A percentile compares a stretch with the other conserved stretches of the same genome.
Evolutionary conservation across 2,329 filamentous ascomycete species (phyloP).

Genomic region (Colletotrichum costaricense): DNA sequence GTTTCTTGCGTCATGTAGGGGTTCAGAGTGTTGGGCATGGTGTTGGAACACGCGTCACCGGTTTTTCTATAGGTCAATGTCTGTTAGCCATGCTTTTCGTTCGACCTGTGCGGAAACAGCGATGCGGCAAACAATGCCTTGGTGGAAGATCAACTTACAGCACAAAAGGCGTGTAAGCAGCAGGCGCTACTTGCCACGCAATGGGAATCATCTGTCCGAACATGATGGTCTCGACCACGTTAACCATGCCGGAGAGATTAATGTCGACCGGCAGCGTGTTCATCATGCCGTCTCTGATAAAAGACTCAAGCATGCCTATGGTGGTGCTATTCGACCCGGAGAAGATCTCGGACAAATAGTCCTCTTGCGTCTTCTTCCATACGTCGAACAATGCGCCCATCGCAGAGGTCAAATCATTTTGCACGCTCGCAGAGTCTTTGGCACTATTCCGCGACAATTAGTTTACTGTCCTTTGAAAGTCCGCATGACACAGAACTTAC

Average conservation of each 20-base stretch:
- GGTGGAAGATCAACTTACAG: not conserved
- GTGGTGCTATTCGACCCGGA: conserved; percentile 2
- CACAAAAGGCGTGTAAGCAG: not conserved
- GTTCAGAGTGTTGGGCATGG: conserved; percentile 7
- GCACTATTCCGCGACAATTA: not conserved
- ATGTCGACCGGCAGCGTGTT: conserved; percentile 20
- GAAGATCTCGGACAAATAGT: not conserved
- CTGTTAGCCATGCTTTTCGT: not conserved
- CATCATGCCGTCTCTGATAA: conserved; percentile 11
- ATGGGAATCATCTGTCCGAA: conserved; percentile 22
- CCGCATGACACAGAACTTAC: not conserved
- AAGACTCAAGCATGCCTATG: not conserved
- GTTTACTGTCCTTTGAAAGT: too few species aligned
- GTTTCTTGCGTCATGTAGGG: conserved; percentile 20
- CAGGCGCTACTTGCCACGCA: conserved; percentile 5
- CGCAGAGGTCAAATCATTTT: not conserved
- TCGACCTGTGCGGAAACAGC: too few species aligned
- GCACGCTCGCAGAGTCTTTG: not conserved
- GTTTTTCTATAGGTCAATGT: not conserved
- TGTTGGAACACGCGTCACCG: conserved; percentile 7
- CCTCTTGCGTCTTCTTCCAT: conserved; percentile 19
- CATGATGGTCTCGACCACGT: not conserved
- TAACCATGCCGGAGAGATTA: conserved; percentile 6
- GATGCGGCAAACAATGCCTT: not conserved
- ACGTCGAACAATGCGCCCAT: conserved; percentile 14